Evolutionary conservation across 257 asterid genomes (phyloP), one percentile per base, ranked within the genome.

Genomic region (Fraxinus cuspidata): DNA sequence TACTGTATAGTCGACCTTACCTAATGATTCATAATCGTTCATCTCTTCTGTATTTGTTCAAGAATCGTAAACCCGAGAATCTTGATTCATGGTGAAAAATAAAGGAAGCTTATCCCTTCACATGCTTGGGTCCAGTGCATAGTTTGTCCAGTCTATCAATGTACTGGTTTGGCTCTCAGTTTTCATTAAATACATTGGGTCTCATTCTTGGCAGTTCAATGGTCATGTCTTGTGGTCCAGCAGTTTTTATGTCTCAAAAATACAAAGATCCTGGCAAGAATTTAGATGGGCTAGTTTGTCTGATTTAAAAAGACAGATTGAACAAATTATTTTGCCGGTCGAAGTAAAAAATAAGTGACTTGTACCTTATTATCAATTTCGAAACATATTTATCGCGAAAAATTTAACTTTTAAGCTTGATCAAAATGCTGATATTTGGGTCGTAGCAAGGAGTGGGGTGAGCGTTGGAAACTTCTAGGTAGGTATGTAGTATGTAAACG

Each of bases 141-240:
- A 64, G 75, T 76, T 72, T 81, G 78, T 81, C 72, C 84, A 77
- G 85, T 69, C 81, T 79, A 77, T 81, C 29, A 47, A 51, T 58
- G 73, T 73, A 68, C 81, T 72, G 73, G 15, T 6, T 47, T 70
- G 32, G 42, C 32, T 23, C 31, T 31, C 47, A 56, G 77, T 67
- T 78, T 47, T 56, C 79, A 83, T 79, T 76, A 73, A 76, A 79
- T 77, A 32, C 35, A 0, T 32, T 4, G 35, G 76, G 77, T 77
- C 74, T 69, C 73, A 60, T 77, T 83, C 82, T 58, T 60, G 27
- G 78, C 78, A 75, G 76, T 18, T 65, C 65, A 49, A 49, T 66
- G 74, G 67, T 73, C 77, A 68, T 74, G 58, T 40, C 74, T 77
- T 21, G 85, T 82, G 80, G 85, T 70, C 82, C 86, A 68, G 32